These are phyloP conservation scores for Fusarium humuli DNA, from an alignment of 2,329 filamentous ascomycete species.

Conservation along the genomic window DNA sequence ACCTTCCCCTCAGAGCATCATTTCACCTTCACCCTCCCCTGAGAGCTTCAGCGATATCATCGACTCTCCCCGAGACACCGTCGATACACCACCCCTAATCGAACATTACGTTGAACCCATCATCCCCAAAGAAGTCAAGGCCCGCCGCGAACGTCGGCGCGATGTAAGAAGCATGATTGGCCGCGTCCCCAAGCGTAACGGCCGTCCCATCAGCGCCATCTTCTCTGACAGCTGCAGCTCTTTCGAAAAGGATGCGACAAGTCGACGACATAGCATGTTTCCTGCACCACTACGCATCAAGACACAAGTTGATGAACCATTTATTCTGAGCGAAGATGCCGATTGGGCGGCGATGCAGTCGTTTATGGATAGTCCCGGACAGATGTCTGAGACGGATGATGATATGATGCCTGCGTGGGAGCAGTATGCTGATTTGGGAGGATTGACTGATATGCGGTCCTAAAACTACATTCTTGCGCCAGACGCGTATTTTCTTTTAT, in stretches of 20 bases:
- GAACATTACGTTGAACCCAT: constrained; percentile 33
- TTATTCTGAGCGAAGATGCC: constrained; percentile 47
- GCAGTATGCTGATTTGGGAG: constrained; percentile 60
- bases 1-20: constrained; percentile 42
- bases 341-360: constrained; percentile 55
- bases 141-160: constrained; percentile 46
- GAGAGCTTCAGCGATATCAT: constrained; percentile 47
- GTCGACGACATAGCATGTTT: constrained; percentile 42
- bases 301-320: constrained; percentile 42
- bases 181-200: constrained; percentile 40
- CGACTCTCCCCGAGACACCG: constrained; percentile 41
- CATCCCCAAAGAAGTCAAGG: constrained; percentile 35
- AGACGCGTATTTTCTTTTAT: constrained; percentile 15
- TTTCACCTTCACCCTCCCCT: neutral
- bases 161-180: constrained; percentile 47
- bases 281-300: constrained; percentile 42
- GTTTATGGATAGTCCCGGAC: constrained; percentile 48
- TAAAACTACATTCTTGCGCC: constrained; percentile 17
- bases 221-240: constrained; percentile 42
- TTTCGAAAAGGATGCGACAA: neutral
- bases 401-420: constrained; percentile 56
- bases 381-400: constrained; percentile 32
- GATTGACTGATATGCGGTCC: constrained; percentile 55
- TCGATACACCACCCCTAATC: constrained; percentile 37
- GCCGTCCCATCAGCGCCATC: constrained; percentile 47